phyloP scores from a whole-genome alignment of 78 protist species.

The Monosiga brevicollis region DNA sequence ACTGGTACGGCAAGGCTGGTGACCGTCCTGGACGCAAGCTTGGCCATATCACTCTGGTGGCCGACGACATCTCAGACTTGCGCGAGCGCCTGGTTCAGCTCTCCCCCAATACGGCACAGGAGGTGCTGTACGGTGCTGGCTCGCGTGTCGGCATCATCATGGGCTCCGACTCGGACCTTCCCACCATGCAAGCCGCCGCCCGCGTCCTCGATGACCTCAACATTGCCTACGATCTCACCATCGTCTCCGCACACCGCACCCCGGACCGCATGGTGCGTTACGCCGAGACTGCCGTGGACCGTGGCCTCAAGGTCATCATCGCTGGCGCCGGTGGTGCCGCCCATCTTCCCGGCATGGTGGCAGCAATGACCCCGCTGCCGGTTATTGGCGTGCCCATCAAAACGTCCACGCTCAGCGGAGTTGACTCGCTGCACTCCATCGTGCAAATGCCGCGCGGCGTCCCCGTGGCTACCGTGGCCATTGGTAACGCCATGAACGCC shows the following conservation, averaged over 20 bases:
- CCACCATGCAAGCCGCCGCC: slow-evolving; percentile 51
- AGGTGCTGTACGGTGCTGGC: neutral
- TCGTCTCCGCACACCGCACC: slow-evolving; percentile 91
- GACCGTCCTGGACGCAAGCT: slow-evolving; percentile 59
- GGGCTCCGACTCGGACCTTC: slow-evolving; percentile 89
- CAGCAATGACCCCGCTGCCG: slow-evolving; percentile 82
- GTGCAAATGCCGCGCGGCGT: slow-evolving; percentile 61
- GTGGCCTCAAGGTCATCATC: slow-evolving; percentile 57
- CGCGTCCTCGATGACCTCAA: slow-evolving; percentile 34
- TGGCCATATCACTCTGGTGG: slow-evolving; percentile 65
- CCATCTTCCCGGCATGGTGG: slow-evolving; percentile 85
- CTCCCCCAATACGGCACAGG: neutral
- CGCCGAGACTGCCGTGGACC: slow-evolving; percentile 57
- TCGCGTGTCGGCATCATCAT: slow-evolving; percentile 74
- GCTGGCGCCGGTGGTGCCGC: slow-evolving; percentile 85
- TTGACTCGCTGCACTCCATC: slow-evolving; percentile 73
- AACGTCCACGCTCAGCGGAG: slow-evolving; percentile 45
- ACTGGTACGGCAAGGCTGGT: slow-evolving; percentile 67
- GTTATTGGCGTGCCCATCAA: slow-evolving; percentile 85
- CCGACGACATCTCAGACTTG: neutral
- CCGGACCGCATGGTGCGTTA: slow-evolving; percentile 69
- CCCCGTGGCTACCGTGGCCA: slow-evolving; percentile 70
- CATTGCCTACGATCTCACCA: slow-evolving; percentile 72
- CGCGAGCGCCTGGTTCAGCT: neutral
- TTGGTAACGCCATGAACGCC: slow-evolving; percentile 59